A percentile compares a stretch with the other conserved stretches of the same genome.
Conservation (phyloP, 495 filamentous ascomycete genomes). For the Lindgomyces ingoldianus region DNA sequence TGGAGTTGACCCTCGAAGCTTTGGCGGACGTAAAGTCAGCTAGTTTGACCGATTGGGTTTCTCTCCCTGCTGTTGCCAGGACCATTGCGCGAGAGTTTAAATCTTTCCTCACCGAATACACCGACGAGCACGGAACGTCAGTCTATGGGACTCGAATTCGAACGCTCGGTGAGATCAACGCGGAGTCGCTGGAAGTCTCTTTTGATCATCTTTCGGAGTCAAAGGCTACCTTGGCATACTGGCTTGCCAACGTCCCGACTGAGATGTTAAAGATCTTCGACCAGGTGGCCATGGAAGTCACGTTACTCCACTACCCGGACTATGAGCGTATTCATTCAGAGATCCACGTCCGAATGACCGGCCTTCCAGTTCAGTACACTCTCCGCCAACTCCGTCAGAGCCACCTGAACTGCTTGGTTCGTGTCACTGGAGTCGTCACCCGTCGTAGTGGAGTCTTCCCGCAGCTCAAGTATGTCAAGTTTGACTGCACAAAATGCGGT, state of each 20-base stretch:
- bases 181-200: constrained; percentile 92
- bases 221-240: constrained; percentile 97
- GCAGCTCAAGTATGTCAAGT: constrained; percentile 96
- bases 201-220: constrained; percentile 86
- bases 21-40: constrained; percentile 91
- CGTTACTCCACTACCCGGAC: constrained; percentile 91
- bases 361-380: constrained; percentile 93
- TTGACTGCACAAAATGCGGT: constrained; percentile 92
- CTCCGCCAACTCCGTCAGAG: constrained; percentile 94
- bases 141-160: constrained; percentile 93
- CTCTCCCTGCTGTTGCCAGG: constrained; percentile 83
- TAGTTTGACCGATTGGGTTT: constrained; percentile 88
- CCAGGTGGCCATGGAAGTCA: constrained; percentile 93
- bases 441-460: constrained; percentile 97
- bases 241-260: constrained; percentile 91
- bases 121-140: constrained; percentile 78
- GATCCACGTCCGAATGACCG: constrained; percentile 95
- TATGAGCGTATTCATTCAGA: constrained; percentile 97
- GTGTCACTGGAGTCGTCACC: constrained; percentile 93
- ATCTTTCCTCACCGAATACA: constrained; percentile 94
- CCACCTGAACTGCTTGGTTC: constrained; percentile 94
- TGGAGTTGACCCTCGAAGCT: constrained; percentile 88
- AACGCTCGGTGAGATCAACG: constrained; percentile 93
- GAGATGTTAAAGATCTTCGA: constrained; percentile 96
- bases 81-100: constrained; percentile 97